Evolutionary conservation across 2,329 filamentous ascomycete genomes (phyloP).

Genomic region (Neofusicoccum sp.): DNA sequence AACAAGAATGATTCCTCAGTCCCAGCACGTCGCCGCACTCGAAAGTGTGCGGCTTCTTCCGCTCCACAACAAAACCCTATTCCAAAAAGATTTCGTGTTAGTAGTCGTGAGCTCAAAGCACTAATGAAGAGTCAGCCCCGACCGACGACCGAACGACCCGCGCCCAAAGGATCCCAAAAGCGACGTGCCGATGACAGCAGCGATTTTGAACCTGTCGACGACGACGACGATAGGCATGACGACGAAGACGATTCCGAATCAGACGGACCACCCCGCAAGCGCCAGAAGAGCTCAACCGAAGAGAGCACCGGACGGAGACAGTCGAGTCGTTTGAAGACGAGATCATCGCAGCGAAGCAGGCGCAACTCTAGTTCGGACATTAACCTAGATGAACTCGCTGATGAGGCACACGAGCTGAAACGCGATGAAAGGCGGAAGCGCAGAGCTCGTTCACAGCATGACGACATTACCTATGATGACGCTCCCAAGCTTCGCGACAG

Average conservation of each 20-base stretch:
- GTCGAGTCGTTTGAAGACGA: slow-evolving; percentile 32
- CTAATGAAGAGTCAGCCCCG: not conserved
- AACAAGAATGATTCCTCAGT: too few species aligned
- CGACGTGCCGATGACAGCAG: slow-evolving; percentile 55
- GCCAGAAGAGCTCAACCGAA: slow-evolving; percentile 40
- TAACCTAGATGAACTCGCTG: slow-evolving; percentile 51
- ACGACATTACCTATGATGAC: slow-evolving; percentile 23
- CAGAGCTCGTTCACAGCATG: slow-evolving; percentile 27
- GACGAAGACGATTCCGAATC: slow-evolving; percentile 58
- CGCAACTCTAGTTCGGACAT: slow-evolving; percentile 44
- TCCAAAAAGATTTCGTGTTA: not conserved
- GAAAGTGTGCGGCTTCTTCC: not conserved
- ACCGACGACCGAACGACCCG: not conserved
- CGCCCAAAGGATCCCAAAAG: slow-evolving; percentile 28
- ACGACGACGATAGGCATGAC: slow-evolving; percentile 52
- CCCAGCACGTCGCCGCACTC: not conserved
- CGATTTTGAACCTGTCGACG: slow-evolving; percentile 64
- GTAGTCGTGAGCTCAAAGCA: not conserved
- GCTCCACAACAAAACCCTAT: not conserved
- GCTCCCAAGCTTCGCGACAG: slow-evolving; percentile 62
- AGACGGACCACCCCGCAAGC: slow-evolving; percentile 47
- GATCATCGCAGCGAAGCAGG: slow-evolving; percentile 50
- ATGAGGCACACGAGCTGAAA: slow-evolving; percentile 61
- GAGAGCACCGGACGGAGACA: slow-evolving; percentile 5
- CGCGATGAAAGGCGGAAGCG: slow-evolving; percentile 51